Evolutionary conservation across 2,329 filamentous ascomycete species (phyloP), one percentile per base, ranked within the genome.

Genomic region (Fusarium sp.): DNA sequence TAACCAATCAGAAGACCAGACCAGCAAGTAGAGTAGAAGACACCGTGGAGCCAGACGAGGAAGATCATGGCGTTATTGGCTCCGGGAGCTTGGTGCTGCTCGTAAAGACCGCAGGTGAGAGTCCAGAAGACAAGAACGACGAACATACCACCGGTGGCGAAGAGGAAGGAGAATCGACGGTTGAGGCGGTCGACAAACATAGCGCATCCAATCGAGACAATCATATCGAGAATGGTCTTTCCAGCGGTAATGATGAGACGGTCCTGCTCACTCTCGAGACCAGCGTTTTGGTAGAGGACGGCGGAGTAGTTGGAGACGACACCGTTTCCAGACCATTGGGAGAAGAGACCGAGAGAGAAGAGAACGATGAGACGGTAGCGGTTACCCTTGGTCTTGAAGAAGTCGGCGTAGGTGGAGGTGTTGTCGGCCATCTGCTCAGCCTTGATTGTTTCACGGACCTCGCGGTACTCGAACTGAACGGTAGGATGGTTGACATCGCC

Each of bases 231-330:
- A 40, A 89, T 85, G 3, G 84, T 89, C 77, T 88, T 87, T 69
- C 89, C 86, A 49, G 86, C 87, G 11, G 82, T 62, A 77, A 85
- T 82, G 61, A 81, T 86, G 8, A 88, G 83, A 78, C 88, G 88
- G 76, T 85, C 83, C 73, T 85, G 84, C 74, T 87, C 82, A 34
- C 84, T 80, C 1, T 72, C 85, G 73, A 91, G 89, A 37, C 89
- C 89, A 45, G 88, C 88, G 45, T 85, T 85, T 32, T 83, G 79
- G 79, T 90, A 90, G 69, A 92, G 84, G 57, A 84, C 82, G 58
- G 88, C 86, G 72, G 89, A 88, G 77, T 91, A 91, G 79, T 91
- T 91, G 64, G 85, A 88, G 73, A 92, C 87, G 4, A 92, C 80
- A 20, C 87, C 89, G 74, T 91, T 92, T 32, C 90, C 90, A 51